phyloP scores from a whole-genome alignment of 768 basidiomycete genomes.

The Amanita jacksonii region DNA sequence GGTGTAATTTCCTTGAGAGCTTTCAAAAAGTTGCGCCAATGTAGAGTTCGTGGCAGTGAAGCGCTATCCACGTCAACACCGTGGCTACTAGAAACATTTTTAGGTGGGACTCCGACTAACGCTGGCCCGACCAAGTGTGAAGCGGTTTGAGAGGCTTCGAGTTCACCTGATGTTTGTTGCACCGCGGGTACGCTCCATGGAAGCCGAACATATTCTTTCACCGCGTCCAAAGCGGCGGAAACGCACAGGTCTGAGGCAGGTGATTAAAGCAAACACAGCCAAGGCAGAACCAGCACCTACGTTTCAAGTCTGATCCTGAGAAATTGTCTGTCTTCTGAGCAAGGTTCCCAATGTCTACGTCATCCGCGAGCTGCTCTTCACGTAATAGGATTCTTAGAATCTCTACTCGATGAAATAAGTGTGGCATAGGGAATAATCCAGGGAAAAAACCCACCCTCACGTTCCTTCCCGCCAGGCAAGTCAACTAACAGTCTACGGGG shows the following conservation, averaged over 20 bases:
- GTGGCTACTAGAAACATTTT: constrained; percentile 9
- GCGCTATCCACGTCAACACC: constrained; percentile 3
- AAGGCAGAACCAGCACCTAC: constrained; percentile 34
- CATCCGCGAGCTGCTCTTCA: constrained; percentile 62
- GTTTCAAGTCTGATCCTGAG: constrained; percentile 92
- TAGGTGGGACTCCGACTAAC: constrained; percentile 8
- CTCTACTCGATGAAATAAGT: constrained; percentile 32
- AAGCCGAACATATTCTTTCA: constrained; percentile 74
- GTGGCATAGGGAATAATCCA: constrained; percentile 6
- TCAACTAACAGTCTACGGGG: constrained; percentile 85
- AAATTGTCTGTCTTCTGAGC: constrained; percentile 75
- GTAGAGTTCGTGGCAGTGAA: constrained; percentile 29
- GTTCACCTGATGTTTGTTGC: neutral
- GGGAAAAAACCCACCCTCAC: constrained; percentile 51
- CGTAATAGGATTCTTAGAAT: constrained; percentile 82
- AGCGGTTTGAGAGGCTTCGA: neutral
- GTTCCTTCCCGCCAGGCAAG: constrained; percentile 77
- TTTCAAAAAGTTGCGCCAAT: constrained; percentile 62
- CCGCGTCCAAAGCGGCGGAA: constrained; percentile 82
- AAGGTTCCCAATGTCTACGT: constrained; percentile 50
- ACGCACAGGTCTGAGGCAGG: constrained; percentile 72
- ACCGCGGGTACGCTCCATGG: constrained; percentile 47
- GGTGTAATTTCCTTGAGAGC: constrained; percentile 88
- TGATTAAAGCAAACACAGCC: constrained; percentile 1
- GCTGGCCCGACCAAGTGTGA: neutral